Evolutionary conservation across 2,329 filamentous ascomycete genomes (phyloP), one percentile per base, ranked within the genome.

Genomic region (Emmonsia crescens): DNA sequence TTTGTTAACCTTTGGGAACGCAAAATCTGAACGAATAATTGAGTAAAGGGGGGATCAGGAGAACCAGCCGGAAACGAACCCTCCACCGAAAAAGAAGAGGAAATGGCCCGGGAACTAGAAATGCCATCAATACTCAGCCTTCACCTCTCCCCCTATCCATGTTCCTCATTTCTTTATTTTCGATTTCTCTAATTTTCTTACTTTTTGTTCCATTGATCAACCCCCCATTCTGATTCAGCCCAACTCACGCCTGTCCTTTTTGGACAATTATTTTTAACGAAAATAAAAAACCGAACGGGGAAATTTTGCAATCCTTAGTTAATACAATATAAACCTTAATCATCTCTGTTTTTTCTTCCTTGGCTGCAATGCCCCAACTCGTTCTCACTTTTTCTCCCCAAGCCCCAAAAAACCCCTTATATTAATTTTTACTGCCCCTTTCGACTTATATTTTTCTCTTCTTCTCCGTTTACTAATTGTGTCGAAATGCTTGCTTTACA

Each of bases 231-330:
- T 62, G 58, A 52, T 48, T 61, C 54, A 60, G 44, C 62, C 62
- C 66, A 60, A 61, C 66, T 65, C 61, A 66, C 9, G 14, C 49
- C 46, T 42, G 48, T 55, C 46, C 51, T 60, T 59, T 59, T 29
- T 14, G 57, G 48, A 60, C 57, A 31, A 42, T 29, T 21, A 29
- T 40, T 21, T 54, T 21, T 40, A 21, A 9, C 2, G 31, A 36
- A 31, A 21, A 21, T 8, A 33, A 54, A 29, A 42, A 16, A 19
- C 6, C 31, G 31, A 38, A 38, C 44, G 9, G 21, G 44, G 21
- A 48, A 48, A 3, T 40, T 6, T 49, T 16, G 36, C 3, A 27
- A 57, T 1, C 9, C 2, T 56, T 24, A 3, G 10, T 40, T 44
- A 21, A 42, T 57, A 6, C 14, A 54, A n/a, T 57, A 9, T 5